Base-by-base conservation (phyloP, 148 eudicot genomes). In the Camellia sinensis region DNA sequence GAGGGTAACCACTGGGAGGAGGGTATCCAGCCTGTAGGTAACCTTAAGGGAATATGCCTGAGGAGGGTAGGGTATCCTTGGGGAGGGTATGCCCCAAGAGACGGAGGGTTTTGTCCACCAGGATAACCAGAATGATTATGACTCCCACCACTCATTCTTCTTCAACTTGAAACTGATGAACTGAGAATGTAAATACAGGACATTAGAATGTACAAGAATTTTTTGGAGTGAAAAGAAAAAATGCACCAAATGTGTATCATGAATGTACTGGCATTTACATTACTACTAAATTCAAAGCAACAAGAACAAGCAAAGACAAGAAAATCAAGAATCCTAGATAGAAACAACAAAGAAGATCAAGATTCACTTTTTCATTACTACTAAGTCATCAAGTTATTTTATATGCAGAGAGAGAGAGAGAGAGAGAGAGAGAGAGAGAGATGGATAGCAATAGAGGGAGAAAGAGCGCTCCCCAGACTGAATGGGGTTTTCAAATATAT, bases 61-160 rank as follows among this genome's bases (percentile, higher is more conserved):
- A 22, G 29, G 29, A 22, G 29, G 0, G n/a, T n/a, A 10, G 83
- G 81, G 71, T 78, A 77, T 9, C 52, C 75, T 3, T 70, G 77
- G 19, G 85, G 76, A 67, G 89, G 89, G 63, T 87, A 87, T 6
- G 67, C 72, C 12, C 76, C 87, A 44, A 61, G 65, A 22, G n/a
- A 79, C 9, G 80, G 82, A 54, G 63, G 80, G 53, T 81, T 70
- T 13, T 82, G 88, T 66, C 84, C 80, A 61, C 41, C 85, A 37
- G 85, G 87, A 71, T 73, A 80, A 22, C 84, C 85, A 56, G 84
- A 87, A 22, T 84, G 87, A 82, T 77, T 77, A 52, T 76, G 41
- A 29, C 65, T 48, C 48, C 29, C 29, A 22, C 83, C 86, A 63
- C 81, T 88, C 90, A 87, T 87, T 75, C 78, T 76, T 62, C 77